These are phyloP conservation scores for Xylaria sp. DNA, from an alignment of 2,329 filamentous ascomycete genomes.

Conservation along the genomic window DNA sequence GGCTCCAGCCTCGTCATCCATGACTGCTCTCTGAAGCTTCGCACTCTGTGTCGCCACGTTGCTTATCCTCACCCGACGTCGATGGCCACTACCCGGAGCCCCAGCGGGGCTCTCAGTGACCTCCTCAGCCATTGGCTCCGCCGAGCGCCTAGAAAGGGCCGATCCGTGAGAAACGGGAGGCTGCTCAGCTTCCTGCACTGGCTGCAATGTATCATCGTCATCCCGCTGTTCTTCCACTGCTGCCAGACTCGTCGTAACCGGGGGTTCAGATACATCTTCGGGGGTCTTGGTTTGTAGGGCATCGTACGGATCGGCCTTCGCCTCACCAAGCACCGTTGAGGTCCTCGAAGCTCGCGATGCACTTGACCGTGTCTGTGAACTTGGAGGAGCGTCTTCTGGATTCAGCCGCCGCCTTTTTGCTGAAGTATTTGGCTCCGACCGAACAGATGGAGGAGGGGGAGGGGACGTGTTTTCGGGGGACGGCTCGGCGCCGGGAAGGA, in stretches of 20 bases:
- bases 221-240: conserved; percentile 1
- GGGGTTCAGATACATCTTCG: conserved; percentile 14
- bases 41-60: conserved; percentile 44
- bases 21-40: conserved; percentile 46
- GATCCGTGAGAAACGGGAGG: conserved; percentile 23
- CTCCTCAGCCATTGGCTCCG: conserved; percentile 41
- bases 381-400: conserved; percentile 19
- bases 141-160: conserved; percentile 22
- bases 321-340: conserved; percentile 22
- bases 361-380: conserved; percentile 26
- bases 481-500: conserved; percentile 43
- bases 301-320: conserved; percentile 24
- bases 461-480: conserved; percentile 27
- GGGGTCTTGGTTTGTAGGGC: conserved; percentile 18
- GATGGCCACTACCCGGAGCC: conserved; percentile 59
- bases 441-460: conserved; percentile 30
- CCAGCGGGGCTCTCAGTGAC: conserved; percentile 56
- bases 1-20: conserved; percentile 35
- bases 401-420: conserved; percentile 49
- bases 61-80: conserved; percentile 44
- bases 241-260: conserved; percentile 4
- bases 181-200: conserved; percentile 20
- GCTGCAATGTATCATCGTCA: conserved; percentile 19
- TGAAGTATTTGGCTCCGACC: conserved; percentile 51
- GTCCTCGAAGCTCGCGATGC: conserved; percentile 17